These are phyloP conservation scores for Arabidopsis hybrid DNA, from an alignment of 441 rosid species.

Conservation along the genomic window DNA sequence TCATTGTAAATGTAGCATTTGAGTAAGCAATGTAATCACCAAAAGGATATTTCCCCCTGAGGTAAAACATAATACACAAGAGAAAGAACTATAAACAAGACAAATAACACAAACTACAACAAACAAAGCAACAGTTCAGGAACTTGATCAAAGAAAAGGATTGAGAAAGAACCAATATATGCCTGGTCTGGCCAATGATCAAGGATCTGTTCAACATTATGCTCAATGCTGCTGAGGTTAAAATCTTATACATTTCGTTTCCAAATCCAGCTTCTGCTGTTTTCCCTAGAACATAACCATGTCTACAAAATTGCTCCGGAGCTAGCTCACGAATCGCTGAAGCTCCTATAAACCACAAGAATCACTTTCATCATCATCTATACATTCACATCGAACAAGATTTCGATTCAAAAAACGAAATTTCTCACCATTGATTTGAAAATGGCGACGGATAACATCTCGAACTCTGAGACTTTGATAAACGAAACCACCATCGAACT, in stretches of 20 bases:
- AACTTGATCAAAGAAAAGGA: constrained; percentile 57
- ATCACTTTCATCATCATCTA: constrained; percentile 17
- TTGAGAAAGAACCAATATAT: constrained; percentile 96
- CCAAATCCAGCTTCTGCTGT: constrained; percentile 98
- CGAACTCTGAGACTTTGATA: constrained; percentile 77
- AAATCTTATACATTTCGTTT: constrained; percentile 95
- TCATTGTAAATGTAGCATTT: constrained; percentile 69
- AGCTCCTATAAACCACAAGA: constrained; percentile 60
- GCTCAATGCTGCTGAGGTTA: constrained; percentile 85
- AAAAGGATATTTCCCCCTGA: constrained; percentile 91
- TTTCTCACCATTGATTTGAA: constrained; percentile 59
- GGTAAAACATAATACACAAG: constrained; percentile 23
- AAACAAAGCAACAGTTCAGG: constrained; percentile 20
- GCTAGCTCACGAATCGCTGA: constrained; percentile 66
- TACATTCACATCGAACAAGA: neutral
- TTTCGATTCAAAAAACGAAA: neutral
- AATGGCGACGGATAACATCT: constrained; percentile 64
- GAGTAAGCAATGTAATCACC: constrained; percentile 89
- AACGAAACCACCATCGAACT: constrained; percentile 55
- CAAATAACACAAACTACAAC: constrained; percentile 7
- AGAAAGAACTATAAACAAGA: constrained; percentile 37
- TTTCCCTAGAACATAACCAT: constrained; percentile 84
- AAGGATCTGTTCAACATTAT: constrained; percentile 90
- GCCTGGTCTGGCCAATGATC: constrained; percentile 99
- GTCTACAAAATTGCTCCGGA: constrained; percentile 80